Evolutionary conservation across 2,329 filamentous ascomycete genomes (phyloP), one percentile per base, ranked within the genome.

Genomic region (Magnaporthiopsis rhizophila): DNA sequence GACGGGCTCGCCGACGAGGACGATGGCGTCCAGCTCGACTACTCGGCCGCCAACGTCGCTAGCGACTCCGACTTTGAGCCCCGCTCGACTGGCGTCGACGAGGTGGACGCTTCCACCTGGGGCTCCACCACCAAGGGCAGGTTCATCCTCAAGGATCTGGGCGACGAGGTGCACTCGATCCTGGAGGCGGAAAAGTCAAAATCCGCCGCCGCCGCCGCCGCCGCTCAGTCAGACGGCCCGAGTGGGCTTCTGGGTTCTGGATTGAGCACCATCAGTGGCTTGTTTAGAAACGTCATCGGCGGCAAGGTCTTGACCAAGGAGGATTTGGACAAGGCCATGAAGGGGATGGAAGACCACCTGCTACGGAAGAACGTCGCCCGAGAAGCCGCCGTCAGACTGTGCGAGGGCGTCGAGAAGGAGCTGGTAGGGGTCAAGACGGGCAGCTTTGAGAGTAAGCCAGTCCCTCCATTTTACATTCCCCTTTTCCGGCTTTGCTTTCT

Each of bases 331-430:
- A 96, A 96, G 75, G 91, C 95, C 2, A 88, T 99, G 79, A 95
- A 94, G 77, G 90, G 89, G 38, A 97, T 99, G 92, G 92, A 97
- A 74, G 92, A 97, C 65, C 94, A 98, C 74, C 81, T 99, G 8
- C 78, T 99, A 66, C 88, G 89, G 78, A 99, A 99, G 81, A 99
- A 99, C 71, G 93, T 99, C 34, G 95, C 95, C 0, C 89, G 91
- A 63, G 95, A 98, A 80, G 95, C 95, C 21, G 95, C 94, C 1
- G 84, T 97, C 38, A 89, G 95, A 63, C 80, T 99, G 58, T 97
- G 94, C 74, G 89, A 96, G 67, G 92, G 92, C 62, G 94, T 99
- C 8, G 90, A 97, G 75, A 88, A 89, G 71, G 93, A 97, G 73
- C 81, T 99, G 32, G 78, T 97, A 24, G 93, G 95, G 34, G 88